Conservation (phyloP, 2,329 filamentous ascomycete genomes). For the Neonectria hederae region DNA sequence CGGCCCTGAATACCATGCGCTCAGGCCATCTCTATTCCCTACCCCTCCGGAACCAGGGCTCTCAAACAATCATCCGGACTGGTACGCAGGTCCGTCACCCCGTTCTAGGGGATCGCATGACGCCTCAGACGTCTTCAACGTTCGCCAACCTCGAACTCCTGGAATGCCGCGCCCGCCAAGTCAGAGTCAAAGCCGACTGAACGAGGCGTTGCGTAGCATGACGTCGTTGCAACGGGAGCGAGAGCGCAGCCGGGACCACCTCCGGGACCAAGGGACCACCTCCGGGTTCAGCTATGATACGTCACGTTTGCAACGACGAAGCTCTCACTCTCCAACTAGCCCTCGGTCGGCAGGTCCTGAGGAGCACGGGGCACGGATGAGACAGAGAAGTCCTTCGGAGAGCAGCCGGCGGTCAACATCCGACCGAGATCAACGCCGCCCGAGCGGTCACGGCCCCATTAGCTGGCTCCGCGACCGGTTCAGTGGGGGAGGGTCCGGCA, state of each 20-base stretch:
- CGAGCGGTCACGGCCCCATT: conserved; percentile 50
- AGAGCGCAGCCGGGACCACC: conserved; percentile 28
- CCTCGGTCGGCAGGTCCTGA: conserved; percentile 43
- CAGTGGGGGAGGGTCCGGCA: conserved; percentile 40
- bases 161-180: conserved; percentile 40
- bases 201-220: conserved; percentile 45
- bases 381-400: conserved; percentile 53
- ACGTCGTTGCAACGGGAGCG: conserved; percentile 43
- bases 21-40: conserved; percentile 22
- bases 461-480: conserved; percentile 58
- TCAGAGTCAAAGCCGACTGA: conserved; percentile 42
- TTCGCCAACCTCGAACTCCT: conserved; percentile 26
- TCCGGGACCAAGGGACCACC: conserved; percentile 34
- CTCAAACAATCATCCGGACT: conserved; percentile 6
- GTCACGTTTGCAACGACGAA: conserved; percentile 49
- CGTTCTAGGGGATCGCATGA: conserved; percentile 13
- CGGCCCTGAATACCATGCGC: conserved; percentile 18
- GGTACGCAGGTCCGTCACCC: conserved; percentile 15
- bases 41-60: not conserved
- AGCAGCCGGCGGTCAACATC: conserved; percentile 44
- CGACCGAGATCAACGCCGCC: conserved; percentile 45
- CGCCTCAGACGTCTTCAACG: conserved; percentile 10
- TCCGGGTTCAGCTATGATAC: conserved; percentile 47
- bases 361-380: conserved; percentile 46
- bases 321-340: conserved; percentile 52